Evolutionary conservation across 2,329 filamentous ascomycete genomes (phyloP), one percentile per base, ranked within the genome.

Genomic region (Thermochaetoides dissita): DNA sequence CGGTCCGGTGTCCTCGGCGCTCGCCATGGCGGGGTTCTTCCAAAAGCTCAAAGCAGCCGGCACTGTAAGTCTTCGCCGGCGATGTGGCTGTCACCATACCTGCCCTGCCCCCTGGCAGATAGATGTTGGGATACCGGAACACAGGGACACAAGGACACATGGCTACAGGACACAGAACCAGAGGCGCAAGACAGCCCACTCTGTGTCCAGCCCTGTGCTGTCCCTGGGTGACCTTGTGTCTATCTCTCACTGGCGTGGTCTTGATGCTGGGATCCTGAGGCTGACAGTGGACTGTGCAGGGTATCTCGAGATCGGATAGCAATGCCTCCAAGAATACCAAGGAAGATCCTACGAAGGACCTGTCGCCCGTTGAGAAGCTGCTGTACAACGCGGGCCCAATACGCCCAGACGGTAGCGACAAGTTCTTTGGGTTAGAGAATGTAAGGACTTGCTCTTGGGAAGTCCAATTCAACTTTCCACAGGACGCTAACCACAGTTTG

Each of bases 341-440:
- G 51, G 72, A 76, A 37, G 72, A 77, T 50, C 58, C 63, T n/a
- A 50, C 62, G n/a, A 63, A 64, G n/a, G 76, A 80, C 54, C 53
- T 71, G 41, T 80, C 76, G 2, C 76, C 77, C 3, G 53, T 81
- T 44, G 72, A 79, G 54, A 79, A 86, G 68, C 82, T 93, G 71
- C 71, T 98, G 30, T 74, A 79, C 53, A 81, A 85, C 62, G 79
- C 84, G 45, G 88, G 87, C 3, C 79, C 88, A 2, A 66, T 93
- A 51, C 79, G 86, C 55, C 69, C 74, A 52, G 88, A 96, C 63
- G 91, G 91, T 41, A 94, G 84, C 59, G 91, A 96, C 67, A 94
- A 94, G 67, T 98, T 94, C 67, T 96, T 93, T 65, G 91, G 91
- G 10, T 81, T 96, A 60, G 91, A 98, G 65, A 98, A 98, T 66